Percentiles rank a stretch among this genome's conserved stretches.
phyloP scores from a whole-genome alignment of 768 basidiomycete genomes.

The Tephrocybe rancida region DNA sequence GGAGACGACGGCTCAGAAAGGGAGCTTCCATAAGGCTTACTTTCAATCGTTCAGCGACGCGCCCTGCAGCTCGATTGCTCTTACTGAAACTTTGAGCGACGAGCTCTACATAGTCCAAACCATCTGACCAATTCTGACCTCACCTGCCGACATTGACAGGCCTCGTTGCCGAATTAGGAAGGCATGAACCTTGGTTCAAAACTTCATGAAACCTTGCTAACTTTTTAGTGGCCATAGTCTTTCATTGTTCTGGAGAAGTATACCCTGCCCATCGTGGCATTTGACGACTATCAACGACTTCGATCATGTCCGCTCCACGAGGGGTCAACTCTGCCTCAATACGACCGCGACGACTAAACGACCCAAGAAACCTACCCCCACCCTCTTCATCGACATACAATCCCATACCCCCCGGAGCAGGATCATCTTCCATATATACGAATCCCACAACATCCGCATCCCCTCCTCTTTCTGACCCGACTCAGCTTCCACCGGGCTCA shows the following conservation, averaged over 20 bases:
- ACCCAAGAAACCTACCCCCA: conserved; percentile 3
- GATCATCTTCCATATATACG: conserved; percentile 1
- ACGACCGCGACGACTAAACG: conserved; percentile 20
- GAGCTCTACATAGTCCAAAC: too few relatives aligned
- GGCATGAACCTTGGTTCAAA: conserved; percentile 15
- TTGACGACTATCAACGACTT: conserved; percentile 18
- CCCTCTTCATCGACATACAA: not conserved
- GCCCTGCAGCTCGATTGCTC: not conserved
- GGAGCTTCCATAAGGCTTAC: not conserved
- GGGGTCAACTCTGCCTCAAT: conserved; percentile 1
- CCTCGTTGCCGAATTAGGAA: conserved; percentile 13
- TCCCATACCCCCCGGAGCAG: conserved; percentile 10
- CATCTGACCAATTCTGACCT: too few relatives aligned
- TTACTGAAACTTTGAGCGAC: too few relatives aligned
- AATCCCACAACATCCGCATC: conserved; percentile 12
- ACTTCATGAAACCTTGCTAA: conserved; percentile 8
- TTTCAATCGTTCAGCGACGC: not conserved
- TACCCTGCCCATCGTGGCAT: conserved; percentile 22
- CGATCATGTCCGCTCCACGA: conserved; percentile 13
- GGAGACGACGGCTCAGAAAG: conserved; percentile 12
- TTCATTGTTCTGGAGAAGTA: conserved; percentile 5
- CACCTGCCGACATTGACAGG: not conserved
- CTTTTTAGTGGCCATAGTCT: conserved; percentile 7
- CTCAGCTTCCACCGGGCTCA: not conserved
- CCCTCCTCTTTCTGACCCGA: not conserved